Evolutionary conservation across 2,329 filamentous ascomycete genomes (phyloP), one percentile per base, ranked within the genome.

Genomic region (Arthrobotrys sinensis): DNA sequence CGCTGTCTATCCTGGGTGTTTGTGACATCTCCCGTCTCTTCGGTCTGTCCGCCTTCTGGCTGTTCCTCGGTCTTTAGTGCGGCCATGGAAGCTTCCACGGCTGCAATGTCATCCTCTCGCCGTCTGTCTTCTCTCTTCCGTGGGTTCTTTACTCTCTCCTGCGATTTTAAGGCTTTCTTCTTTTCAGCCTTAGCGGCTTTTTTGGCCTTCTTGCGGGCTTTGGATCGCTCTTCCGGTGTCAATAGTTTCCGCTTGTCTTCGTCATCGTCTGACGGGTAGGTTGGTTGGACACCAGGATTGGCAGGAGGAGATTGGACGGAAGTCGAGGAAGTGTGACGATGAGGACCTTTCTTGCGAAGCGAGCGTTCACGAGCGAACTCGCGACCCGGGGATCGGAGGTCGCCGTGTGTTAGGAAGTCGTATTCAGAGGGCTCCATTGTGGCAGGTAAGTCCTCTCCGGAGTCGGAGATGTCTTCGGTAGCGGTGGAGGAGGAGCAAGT

Each of bases 401-500:
- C 75, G 21, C 75, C 75, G 43, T 78, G 75, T 28, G 75, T 78
- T 11, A 78, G 45, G 32, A 68, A 78, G 53, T 78, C 67, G 12
- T 53, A 63, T 46, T 78, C 75, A 36, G 75, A 72, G 34, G 75
- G 62, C 53, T 78, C 75, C 75, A 78, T 78, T 36, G 66, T 67
- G 32, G 65, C 43, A 38, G 75, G 75, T 11, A 52, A 62, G 43
- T 67, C 67, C 24, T 78, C 75, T 36, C 75, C 75, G n/a, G 75
- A 78, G 62, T 78, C 75, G 75, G 75, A 78, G 43, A 78, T 68
- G 53, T 78, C 75, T 45, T 78, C 75, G 34, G 75, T 78, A 32
- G 75, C 75, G 14, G 53, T 78, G 28, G 75, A 77, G 11, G 67
- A 78, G 62, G 34, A 67, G 62, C 52, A 43, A 32, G 75, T 68